A percentile compares a stretch with the other conserved stretches of the same genome.
Conservation (phyloP, 1,284 basidiomycete genomes). For the Tremellales sp. region DNA sequence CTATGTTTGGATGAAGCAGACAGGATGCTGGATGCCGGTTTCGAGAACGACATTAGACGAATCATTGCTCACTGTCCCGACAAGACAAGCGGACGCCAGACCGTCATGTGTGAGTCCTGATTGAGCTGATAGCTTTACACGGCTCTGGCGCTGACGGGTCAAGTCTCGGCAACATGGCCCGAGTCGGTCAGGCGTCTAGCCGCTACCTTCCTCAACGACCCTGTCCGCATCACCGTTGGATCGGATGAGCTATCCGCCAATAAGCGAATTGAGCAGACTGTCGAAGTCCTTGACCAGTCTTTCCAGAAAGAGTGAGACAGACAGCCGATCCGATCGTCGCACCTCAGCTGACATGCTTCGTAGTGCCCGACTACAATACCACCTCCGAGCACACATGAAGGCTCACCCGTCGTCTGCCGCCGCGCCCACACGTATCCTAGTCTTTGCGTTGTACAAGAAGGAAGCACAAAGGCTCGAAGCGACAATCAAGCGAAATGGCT, state of each 20-base stretch:
- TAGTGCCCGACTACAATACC: conserved; percentile 64
- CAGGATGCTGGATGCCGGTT: conserved; percentile 96
- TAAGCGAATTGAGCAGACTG: conserved; percentile 67
- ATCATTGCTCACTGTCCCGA: conserved; percentile 80
- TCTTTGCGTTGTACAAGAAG: conserved; percentile 98
- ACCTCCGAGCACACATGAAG: conserved; percentile 64
- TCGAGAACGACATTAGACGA: conserved; percentile 93
- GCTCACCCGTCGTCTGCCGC: conserved; percentile 41
- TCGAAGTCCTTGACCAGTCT: conserved; percentile 86
- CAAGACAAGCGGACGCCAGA: conserved; percentile 63
- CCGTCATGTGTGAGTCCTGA: conserved; percentile 76
- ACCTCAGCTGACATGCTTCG: too few species aligned
- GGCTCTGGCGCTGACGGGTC: neutral
- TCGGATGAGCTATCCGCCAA: conserved; percentile 94
- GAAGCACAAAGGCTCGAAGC: conserved; percentile 86
- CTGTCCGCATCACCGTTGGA: conserved; percentile 89
- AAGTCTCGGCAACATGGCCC: conserved; percentile 97
- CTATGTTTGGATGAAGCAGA: conserved; percentile 97
- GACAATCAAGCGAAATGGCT: conserved; percentile 73
- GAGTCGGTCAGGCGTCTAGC: conserved; percentile 93
- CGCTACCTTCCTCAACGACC: conserved; percentile 77
- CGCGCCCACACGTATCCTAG: conserved; percentile 66
- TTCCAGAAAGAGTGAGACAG: conserved; percentile 78
- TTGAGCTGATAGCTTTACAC: neutral
- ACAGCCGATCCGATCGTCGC: too few species aligned